A percentile compares a stretch with the other conserved stretches of the same genome.
phyloP scores from a whole-genome alignment of 495 filamentous ascomycete species.

The Haplographium delicatum region DNA sequence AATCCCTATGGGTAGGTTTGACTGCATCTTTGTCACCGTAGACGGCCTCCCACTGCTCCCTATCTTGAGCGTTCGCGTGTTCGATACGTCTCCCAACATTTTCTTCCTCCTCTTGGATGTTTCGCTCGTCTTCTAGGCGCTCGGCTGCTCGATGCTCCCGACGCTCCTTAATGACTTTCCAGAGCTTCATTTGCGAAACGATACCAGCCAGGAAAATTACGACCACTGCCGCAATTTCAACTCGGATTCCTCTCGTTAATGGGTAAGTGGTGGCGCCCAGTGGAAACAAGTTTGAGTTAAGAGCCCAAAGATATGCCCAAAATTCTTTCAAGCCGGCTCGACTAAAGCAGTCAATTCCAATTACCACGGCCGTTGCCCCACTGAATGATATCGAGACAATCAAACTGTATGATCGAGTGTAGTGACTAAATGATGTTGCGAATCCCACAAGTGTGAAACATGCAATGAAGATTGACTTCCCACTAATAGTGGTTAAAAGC shows the following conservation, averaged over 20 bases:
- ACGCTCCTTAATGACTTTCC: conserved; percentile 78
- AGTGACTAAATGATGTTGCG: conserved; percentile 69
- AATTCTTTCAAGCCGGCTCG: conserved; percentile 89
- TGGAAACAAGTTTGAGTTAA: conserved; percentile 79
- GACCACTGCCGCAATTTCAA: conserved; percentile 76
- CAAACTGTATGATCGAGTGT: conserved; percentile 71
- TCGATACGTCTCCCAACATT: conserved; percentile 63
- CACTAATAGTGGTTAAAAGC: conserved; percentile 52
- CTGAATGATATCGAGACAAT: conserved; percentile 73
- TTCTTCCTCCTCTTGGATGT: conserved; percentile 65
- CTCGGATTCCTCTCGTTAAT: conserved; percentile 77
- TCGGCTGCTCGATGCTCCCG: conserved; percentile 56
- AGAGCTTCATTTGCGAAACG: conserved; percentile 79
- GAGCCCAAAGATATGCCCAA: conserved; percentile 87
- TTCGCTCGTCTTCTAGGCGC: conserved; percentile 48
- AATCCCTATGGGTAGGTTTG: conserved; percentile 34
- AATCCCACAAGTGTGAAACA: conserved; percentile 63
- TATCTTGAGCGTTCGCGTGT: conserved; percentile 59
- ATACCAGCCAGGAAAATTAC: conserved; percentile 69
- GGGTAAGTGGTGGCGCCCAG: conserved; percentile 72
- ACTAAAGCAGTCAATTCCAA: conserved; percentile 91
- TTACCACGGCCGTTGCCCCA: conserved; percentile 68
- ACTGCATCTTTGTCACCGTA: conserved; percentile 54
- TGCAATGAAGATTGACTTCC: conserved; percentile 71
- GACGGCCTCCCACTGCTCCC: conserved; percentile 71